Base-by-base conservation (phyloP, 1,139 yeast species). In the Sugiyamaella xylanicola region DNA sequence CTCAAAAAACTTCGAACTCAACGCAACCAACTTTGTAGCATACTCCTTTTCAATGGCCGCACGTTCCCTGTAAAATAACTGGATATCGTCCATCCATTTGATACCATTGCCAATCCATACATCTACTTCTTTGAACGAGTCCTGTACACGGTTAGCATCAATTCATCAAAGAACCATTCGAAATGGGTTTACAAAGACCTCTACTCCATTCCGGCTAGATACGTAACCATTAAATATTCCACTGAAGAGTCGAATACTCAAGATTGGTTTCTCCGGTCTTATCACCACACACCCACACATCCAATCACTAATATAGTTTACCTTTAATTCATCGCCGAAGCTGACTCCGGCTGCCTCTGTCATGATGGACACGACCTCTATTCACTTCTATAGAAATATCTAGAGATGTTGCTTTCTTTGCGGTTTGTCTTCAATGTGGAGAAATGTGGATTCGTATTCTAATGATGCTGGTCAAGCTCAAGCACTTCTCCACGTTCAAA, bases 1-100 rank as follows among this genome's bases (percentile, higher is more conserved):
- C 57, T 85, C 87, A 65, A 89, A 84, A 63, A 84, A 88, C 59
- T 83, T 87, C 57, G 84, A 75, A 51, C 90, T 79, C 61, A 95
- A 73, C 8, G 80, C 80, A 58, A 81, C 78, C 53, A 95, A 74
- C 63, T 83, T 87, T 20, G 77, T 74, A 16, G 96, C 80, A 66
- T 93, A 91, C 64, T 93, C 98, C 64, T 80, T 82, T 72, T 95
- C 99, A 56, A 93, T 79, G 13, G 75, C 68, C 1, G 97, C 85
- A 46, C 98, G 75, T 71, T 91, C 97, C 48, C 84, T 80, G 71
- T 92, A 95, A 70, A 92, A 95, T 48, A 80, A 80, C 65, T 88
- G 95, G 9, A 93, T 76, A 60, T 93, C 98, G 0, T 76, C 73
- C 20, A 92, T 75, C 87, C 95, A 92, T 55, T 79, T 79, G 57